phyloP scores from a whole-genome alignment of 192 early-diverging fungal genomes.

The Rhizophagus sp. region DNA sequence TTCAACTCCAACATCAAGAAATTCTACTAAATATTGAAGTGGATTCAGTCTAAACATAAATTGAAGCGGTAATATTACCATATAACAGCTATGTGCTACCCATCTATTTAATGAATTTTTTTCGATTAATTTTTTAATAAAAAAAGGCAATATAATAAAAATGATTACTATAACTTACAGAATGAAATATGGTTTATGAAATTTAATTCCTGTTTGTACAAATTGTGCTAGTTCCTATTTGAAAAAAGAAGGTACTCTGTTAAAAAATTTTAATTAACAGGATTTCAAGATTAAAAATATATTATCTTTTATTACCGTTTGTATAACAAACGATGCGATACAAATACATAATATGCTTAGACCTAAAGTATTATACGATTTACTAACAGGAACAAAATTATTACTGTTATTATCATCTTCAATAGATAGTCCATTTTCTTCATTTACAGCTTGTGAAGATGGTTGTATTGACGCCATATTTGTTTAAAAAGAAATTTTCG shows the following conservation, averaged over 20 bases:
- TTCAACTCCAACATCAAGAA: conserved; percentile 25
- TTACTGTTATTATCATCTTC: not conserved
- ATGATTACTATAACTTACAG: conserved; percentile 45
- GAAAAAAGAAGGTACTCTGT: conserved; percentile 5
- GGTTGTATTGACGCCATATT: not conserved
- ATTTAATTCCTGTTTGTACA: conserved; percentile 56
- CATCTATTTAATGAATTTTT: conserved; percentile 33
- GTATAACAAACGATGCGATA: conserved; percentile 23
- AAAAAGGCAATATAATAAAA: conserved; percentile 20
- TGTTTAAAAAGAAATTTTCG: too few species aligned
- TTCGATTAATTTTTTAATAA: not conserved
- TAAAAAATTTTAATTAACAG: not conserved
- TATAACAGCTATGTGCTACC: conserved; percentile 43
- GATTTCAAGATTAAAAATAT: not conserved
- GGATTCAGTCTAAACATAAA: conserved; percentile 20
- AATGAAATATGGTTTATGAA: conserved; percentile 64
- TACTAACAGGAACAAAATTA: not conserved
- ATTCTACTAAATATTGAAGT: not conserved
- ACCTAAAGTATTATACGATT: not conserved
- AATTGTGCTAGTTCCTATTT: conserved; percentile 56
- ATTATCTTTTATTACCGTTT: conserved; percentile 12
- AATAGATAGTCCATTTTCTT: not conserved
- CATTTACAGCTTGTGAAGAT: not conserved
- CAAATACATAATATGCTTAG: conserved; percentile 12
- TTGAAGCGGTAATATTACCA: conserved; percentile 44